Percentiles rank a stretch among this genome's conserved stretches.
These are phyloP conservation scores for Xylaria sp. DNA, from an alignment of 2,329 filamentous ascomycete species.

Conservation along the genomic window DNA sequence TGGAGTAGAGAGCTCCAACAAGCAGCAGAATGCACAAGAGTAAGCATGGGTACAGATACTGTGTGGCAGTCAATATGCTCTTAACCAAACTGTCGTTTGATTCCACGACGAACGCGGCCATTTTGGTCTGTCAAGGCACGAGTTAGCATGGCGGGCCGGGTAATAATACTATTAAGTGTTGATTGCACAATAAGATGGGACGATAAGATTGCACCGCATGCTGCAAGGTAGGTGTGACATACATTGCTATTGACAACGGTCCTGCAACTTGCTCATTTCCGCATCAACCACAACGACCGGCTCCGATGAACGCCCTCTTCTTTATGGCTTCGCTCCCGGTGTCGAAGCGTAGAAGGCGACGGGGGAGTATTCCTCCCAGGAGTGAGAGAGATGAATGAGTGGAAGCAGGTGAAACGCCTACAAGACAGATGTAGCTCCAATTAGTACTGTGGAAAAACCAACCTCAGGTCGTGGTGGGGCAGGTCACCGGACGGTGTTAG, in stretches of 20 bases:
- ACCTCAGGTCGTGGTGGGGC: slow-evolving; percentile 39
- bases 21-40: slow-evolving; percentile 63
- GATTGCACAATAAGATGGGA: slow-evolving; percentile 41
- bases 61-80: slow-evolving; percentile 57
- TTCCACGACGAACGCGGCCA: slow-evolving; percentile 47
- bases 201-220: slow-evolving; percentile 48
- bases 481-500: slow-evolving; percentile 43
- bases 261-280: slow-evolving; percentile 46
- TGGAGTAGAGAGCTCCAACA: slow-evolving; percentile 63
- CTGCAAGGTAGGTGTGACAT: slow-evolving; percentile 49
- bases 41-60: slow-evolving; percentile 64
- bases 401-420: slow-evolving; percentile 32
- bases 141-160: slow-evolving; percentile 41
- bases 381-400: slow-evolving; percentile 26
- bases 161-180: neutral
- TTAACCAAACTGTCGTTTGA: slow-evolving; percentile 52
- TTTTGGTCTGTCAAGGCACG: slow-evolving; percentile 44
- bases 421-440: slow-evolving; percentile 31
- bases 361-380: slow-evolving; percentile 32
- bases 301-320: slow-evolving; percentile 26
- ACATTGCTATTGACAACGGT: slow-evolving; percentile 46
- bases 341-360: slow-evolving; percentile 31
- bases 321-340: slow-evolving; percentile 23
- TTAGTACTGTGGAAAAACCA: slow-evolving; percentile 38
- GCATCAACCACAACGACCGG: slow-evolving; percentile 32